A percentile compares a stretch with the other conserved stretches of the same genome.
Evolutionary conservation across 140 eudicot genomes (phyloP).

Genomic region (Artemisia princeps): DNA sequence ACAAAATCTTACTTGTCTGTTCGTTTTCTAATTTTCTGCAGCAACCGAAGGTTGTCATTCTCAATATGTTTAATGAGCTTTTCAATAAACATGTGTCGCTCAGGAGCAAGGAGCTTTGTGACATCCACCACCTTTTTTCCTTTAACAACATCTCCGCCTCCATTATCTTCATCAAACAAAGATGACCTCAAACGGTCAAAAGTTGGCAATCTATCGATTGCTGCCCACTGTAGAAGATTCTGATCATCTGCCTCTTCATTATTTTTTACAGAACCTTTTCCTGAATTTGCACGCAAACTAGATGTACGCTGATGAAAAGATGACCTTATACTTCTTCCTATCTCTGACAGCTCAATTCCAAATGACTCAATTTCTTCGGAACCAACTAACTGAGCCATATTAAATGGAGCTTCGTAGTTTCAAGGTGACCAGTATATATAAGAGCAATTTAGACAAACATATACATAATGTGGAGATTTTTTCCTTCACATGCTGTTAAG

Average conservation of each 20-base stretch:
- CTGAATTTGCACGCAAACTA: slow-evolving; percentile 31
- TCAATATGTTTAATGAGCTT: slow-evolving; percentile 49
- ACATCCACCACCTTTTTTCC: slow-evolving; percentile 44
- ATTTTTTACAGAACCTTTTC: slow-evolving; percentile 14
- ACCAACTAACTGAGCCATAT: slow-evolving; percentile 35
- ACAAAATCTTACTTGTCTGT: slow-evolving; percentile 35
- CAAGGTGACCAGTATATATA: not conserved
- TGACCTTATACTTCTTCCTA: slow-evolving; percentile 34
- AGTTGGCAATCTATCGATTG: slow-evolving; percentile 41
- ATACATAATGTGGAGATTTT: not conserved
- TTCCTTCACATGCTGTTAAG: slow-evolving; percentile 18
- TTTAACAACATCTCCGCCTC: slow-evolving; percentile 22
- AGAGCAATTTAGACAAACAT: slow-evolving; percentile 2
- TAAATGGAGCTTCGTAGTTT: slow-evolving; percentile 21
- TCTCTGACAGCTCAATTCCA: slow-evolving; percentile 25
- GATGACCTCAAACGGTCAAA: slow-evolving; percentile 40
- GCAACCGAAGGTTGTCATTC: slow-evolving; percentile 41
- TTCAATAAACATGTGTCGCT: slow-evolving; percentile 47
- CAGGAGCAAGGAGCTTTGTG: slow-evolving; percentile 39
- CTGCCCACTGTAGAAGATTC: slow-evolving; percentile 31
- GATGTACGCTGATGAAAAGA: slow-evolving; percentile 24
- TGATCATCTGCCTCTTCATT: slow-evolving; percentile 24
- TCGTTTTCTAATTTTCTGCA: slow-evolving; percentile 44
- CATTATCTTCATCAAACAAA: slow-evolving; percentile 34
- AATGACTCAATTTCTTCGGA: slow-evolving; percentile 27